Evolutionary conservation across 2,329 filamentous ascomycete species (phyloP).

Genomic region (Lachnellula arida): DNA sequence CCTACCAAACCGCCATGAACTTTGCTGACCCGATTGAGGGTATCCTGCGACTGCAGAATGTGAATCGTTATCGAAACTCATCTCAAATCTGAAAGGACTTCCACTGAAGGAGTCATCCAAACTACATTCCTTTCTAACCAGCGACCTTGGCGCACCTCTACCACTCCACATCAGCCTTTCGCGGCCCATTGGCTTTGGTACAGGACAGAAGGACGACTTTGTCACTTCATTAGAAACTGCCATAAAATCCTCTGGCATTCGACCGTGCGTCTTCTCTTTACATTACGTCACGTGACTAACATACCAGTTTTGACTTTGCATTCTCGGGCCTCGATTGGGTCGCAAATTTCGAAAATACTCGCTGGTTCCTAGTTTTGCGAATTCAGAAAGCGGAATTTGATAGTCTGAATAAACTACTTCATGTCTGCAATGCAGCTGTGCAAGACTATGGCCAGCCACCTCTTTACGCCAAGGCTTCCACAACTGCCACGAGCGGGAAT

Average conservation of each 20-base stretch:
- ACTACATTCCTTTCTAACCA: constrained; percentile 67
- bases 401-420: constrained; percentile 58
- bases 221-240: constrained; percentile 47
- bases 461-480: constrained; percentile 53
- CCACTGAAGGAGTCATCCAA: constrained; percentile 19
- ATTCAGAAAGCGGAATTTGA: constrained; percentile 46
- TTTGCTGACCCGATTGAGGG: constrained; percentile 41
- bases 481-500: background rate
- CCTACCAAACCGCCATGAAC: background rate
- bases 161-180: constrained; percentile 92
- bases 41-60: constrained; percentile 48
- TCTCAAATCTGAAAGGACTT: constrained; percentile 34
- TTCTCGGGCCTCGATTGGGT: constrained; percentile 55
- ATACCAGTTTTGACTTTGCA: constrained; percentile 21
- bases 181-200: constrained; percentile 68
- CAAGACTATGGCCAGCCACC: constrained; percentile 58
- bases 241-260: constrained; percentile 39
- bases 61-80: constrained; percentile 40
- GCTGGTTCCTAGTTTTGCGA: constrained; percentile 80
- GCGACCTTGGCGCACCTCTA: constrained; percentile 69
- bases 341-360: constrained; percentile 59
- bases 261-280: constrained; percentile 36
- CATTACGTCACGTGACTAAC: constrained; percentile 12
- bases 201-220: constrained; percentile 67
- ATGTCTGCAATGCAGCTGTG: constrained; percentile 61